Evolutionary conservation across 1,284 basidiomycete genomes (phyloP).

Genomic region (Ceratobasidium sp.): DNA sequence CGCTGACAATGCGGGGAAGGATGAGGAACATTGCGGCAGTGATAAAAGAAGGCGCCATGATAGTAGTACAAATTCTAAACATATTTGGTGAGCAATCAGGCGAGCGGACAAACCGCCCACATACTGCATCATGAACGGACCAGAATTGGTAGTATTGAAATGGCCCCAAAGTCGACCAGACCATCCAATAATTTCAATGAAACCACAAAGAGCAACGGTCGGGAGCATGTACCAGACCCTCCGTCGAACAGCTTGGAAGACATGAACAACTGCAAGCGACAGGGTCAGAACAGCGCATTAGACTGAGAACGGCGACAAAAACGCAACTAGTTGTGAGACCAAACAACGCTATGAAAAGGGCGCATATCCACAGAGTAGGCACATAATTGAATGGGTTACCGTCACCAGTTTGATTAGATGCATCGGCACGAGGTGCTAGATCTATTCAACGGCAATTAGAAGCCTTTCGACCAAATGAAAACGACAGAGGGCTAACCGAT

Average conservation of each 20-base stretch:
- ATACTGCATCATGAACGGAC: constrained; percentile 37
- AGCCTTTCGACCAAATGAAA: not conserved
- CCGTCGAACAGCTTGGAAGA: constrained; percentile 44
- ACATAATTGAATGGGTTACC: constrained; percentile 34
- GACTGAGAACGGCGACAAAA: not conserved
- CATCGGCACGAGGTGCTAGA: not conserved
- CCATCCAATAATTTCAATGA: constrained; percentile 45
- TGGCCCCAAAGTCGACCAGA: constrained; percentile 32
- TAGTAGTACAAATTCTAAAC: constrained; percentile 36
- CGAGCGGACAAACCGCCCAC: not conserved
- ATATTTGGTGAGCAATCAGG: not conserved
- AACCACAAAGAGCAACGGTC: constrained; percentile 46
- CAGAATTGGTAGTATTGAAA: constrained; percentile 4
- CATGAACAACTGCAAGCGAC: constrained; percentile 46
- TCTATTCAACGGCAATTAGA: not conserved
- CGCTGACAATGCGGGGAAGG: constrained; percentile 49
- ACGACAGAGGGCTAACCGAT: not conserved
- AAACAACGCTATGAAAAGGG: constrained; percentile 40
- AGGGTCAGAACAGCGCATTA: not conserved
- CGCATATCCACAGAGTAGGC: constrained; percentile 34
- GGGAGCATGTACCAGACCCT: constrained; percentile 46
- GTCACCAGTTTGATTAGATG: not conserved
- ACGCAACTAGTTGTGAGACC: constrained; percentile 29
- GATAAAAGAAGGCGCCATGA: constrained; percentile 40
- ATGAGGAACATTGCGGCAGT: constrained; percentile 45